Base-by-base conservation (phyloP, 2,329 filamentous ascomycete genomes). In the Diaporthe amygdali region DNA sequence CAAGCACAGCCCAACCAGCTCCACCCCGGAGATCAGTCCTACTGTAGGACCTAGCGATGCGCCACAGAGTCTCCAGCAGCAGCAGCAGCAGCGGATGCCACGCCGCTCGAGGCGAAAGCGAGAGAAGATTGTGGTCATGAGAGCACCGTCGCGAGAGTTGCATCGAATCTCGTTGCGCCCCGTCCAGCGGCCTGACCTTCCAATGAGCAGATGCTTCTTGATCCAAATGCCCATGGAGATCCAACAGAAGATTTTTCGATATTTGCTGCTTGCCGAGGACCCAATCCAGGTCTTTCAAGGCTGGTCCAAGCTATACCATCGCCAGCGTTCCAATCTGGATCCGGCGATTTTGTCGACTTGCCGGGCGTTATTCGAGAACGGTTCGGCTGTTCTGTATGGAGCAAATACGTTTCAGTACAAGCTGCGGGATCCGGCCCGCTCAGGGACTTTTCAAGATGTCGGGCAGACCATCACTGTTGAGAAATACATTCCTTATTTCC, bases 351-450 rank as follows among this genome's bases (percentile, higher is more conserved):
- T 89, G 30, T 66, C 72, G 3, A 78, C 77, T 2, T 84, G 81
- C 76, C 75, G 73, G 3, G 67, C 71, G 1, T 73, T 85, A 34
- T 79, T 79, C 39, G 8, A 56, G 0, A 84, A 87, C 75, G 83
- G 82, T 2, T 73, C 80, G 2, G 74, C 74, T 2, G 76, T 88
- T 5, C 78, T 89, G 0, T 89, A 86, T 70, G 83, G 84, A 3
- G 78, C 82, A 34, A 89, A 89, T 63, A 79, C 66, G 0, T 89
- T 89, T 71, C 73, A 79, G 2, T 88, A 89, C 72, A 77, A 80
- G 9, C 76, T 88, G 15, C 81, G 86, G 1, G 84, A 88, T 71
- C 46, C 76, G 1, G 44, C 69, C 69, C 17, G 74, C 61, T 9
- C 22, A 3, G 67, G 67, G 10, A 76, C 75, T 2, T n/a, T 68